phyloP scores from a whole-genome alignment of 768 basidiomycete genomes.

The Chalciporus sphaerocephalus region DNA sequence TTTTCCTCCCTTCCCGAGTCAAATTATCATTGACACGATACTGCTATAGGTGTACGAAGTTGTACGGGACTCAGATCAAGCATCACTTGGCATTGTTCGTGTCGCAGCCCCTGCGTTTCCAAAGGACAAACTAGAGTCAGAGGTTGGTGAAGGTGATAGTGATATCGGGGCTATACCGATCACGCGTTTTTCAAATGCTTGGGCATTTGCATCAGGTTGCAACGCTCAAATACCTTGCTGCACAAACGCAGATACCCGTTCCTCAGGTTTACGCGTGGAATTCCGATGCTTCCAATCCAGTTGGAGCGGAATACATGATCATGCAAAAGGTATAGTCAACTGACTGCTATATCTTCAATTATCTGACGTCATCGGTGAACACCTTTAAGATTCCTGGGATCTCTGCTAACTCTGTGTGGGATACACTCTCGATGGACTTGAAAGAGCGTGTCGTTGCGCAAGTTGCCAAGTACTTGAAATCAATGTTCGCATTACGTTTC shows the following conservation, averaged over 20 bases:
- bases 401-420: background rate
- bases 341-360: background rate
- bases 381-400: background rate
- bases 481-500: background rate
- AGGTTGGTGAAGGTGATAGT: too few species aligned
- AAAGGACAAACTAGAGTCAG: slow-evolving; percentile 1
- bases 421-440: background rate
- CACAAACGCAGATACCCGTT: background rate
- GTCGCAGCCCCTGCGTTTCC: slow-evolving; percentile 2
- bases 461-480: background rate
- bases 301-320: background rate
- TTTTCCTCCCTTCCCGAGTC: background rate
- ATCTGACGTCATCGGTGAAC: background rate
- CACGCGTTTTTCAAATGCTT: too few species aligned
- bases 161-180: too few species aligned
- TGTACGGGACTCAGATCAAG: background rate
- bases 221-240: background rate
- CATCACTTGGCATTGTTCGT: background rate
- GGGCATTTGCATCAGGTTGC: too few species aligned
- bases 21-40: background rate
- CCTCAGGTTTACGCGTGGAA: background rate
- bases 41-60: background rate
- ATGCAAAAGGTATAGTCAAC: background rate
- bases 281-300: background rate
- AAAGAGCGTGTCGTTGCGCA: slow-evolving; percentile 1